Base-by-base conservation (phyloP, 768 basidiomycete genomes). In the Podaxis sp. region DNA sequence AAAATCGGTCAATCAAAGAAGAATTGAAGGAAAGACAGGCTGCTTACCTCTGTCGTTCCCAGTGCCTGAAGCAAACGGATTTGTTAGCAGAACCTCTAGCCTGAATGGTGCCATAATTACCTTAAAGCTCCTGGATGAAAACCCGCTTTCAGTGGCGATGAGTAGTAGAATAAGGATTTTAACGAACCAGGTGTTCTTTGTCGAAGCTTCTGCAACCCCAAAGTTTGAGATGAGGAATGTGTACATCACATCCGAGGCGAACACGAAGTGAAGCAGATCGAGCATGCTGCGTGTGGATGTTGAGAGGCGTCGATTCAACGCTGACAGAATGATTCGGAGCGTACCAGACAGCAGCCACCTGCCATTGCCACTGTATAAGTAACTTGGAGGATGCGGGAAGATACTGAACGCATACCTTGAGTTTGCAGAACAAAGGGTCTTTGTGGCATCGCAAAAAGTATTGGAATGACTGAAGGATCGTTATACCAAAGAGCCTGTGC, bases 181-280 rank as follows among this genome's bases (percentile, higher is more conserved):
- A 10, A 51, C 58, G 33, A 20, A 61, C 52, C 58, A 65, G 10
- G 36, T 33, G 28, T 64, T 58, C 24, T 12, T 54, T 24, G 53
- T 38, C 37, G 60, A 62, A 1, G 52, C 60, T 15, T 48, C 44
- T 2, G 30, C 53, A 4, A 26, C 11, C 1, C 52, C 60, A 41
- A 62, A 62, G 24, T 62, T 62, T 30, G 20, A 55, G 33, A 62
- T 62, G 6, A 62, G 41, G 33, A 62, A 62, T 2, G 53, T 55
- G 33, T 62, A 55, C 60, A 56, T 55, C 28, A 62, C 13, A 7
- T 55, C 20, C 17, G 44, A 40, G 6, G 60, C 46, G 60, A 62
- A 55, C 11, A 62, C 53, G 33, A 62, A 54, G 46, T 62, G 60
- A 2, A 55, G 41, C 2, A 55, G 22, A 36, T 62, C 60, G 4